A percentile compares a stretch with the other conserved stretches of the same genome.
Evolutionary conservation across 345 rosid genomes (phyloP).

Genomic region (Linum lewisii): DNA sequence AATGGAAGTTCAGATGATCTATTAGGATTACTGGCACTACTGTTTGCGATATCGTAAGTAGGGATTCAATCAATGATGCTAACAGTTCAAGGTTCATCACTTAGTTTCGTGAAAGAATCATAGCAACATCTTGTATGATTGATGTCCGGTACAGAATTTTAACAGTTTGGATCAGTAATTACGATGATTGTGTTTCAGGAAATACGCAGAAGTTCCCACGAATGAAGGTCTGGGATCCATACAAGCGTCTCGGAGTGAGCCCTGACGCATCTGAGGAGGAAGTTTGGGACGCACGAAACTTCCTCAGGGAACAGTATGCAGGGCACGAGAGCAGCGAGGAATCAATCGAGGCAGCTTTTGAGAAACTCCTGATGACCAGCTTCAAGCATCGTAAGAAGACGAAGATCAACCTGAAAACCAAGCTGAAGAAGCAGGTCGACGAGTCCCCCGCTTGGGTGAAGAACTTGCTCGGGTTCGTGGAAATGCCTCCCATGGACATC

Average conservation of each 20-base stretch:
- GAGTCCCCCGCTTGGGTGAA: constrained; percentile 94
- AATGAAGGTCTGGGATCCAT: constrained; percentile 76
- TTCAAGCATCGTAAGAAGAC: constrained; percentile 65
- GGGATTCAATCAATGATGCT: no score
- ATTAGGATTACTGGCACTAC: no score
- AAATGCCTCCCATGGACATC: constrained; percentile 71
- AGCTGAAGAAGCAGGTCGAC: constrained; percentile 84
- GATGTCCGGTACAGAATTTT: no score
- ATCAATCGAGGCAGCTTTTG: constrained; percentile 92
- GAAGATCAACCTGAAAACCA: constrained; percentile 73
- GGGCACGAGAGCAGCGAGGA: constrained; percentile 93
- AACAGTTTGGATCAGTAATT: neutral
- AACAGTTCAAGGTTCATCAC: no score
- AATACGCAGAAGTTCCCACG: constrained; percentile 61
- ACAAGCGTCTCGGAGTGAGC: constrained; percentile 67
- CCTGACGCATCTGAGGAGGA: constrained; percentile 90
- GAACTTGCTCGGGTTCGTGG: constrained; percentile 62
- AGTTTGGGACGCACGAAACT: constrained; percentile 94
- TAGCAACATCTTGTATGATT: no score
- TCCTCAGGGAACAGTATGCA: constrained; percentile 72
- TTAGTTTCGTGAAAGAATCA: no score
- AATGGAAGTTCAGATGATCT: no score
- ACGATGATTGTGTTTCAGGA: constrained; percentile 28
- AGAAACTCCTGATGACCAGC: constrained; percentile 80
- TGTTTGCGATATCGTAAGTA: no score